Base-by-base conservation (phyloP, 2,329 filamentous ascomycete species). In the Colletotrichum brevisporum region DNA sequence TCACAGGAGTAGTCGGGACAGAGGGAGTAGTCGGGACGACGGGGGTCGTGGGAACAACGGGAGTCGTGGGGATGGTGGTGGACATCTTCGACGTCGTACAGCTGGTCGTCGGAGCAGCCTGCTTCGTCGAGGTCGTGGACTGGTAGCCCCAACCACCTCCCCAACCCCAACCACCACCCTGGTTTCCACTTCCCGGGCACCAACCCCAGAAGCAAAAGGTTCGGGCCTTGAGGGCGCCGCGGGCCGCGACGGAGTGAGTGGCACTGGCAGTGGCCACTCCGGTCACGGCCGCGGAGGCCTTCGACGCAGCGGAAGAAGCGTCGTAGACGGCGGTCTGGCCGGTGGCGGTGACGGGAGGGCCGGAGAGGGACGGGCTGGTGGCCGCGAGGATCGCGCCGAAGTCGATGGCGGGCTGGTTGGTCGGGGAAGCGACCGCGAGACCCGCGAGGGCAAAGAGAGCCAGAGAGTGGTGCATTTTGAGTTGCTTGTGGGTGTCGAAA, bases 231-330 rank as follows among this genome's bases (percentile, higher is more conserved):
- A 67, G 15, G 57, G 21, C 50, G 5, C 31, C 26, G 15, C 62
- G 55, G n/a, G 62, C 61, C 5, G 16, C 39, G 6, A 66, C 8
- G 18, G 66, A 69, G 10, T 59, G 43, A 8, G 66, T 31, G 16
- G 66, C 66, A 43, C 27, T 55, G 51, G 66, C 66, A 1, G 66
- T 66, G 15, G 66, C 66, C 9, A 66, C 66, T 6, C 12, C 62
- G 15, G 62, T 56, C 13, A 43, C 66, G 16, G 62, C 55, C 5
- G 9, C 43, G 21, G 66, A 27, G 15, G 66, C 66, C 16, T 2
- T 6, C 1, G 51, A 31, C 15, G 55, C 21, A 24, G 62, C 66
- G 10, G 62, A 31, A 4, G 56, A 55, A 5, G 45, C 18, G 9
- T 69, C 26, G 50, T 69, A 69, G 21, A 69, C 55, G 16, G 43